These are phyloP conservation scores for Lablab purpureus DNA, from an alignment of 306 rosid genomes.

Conservation along the genomic window DNA sequence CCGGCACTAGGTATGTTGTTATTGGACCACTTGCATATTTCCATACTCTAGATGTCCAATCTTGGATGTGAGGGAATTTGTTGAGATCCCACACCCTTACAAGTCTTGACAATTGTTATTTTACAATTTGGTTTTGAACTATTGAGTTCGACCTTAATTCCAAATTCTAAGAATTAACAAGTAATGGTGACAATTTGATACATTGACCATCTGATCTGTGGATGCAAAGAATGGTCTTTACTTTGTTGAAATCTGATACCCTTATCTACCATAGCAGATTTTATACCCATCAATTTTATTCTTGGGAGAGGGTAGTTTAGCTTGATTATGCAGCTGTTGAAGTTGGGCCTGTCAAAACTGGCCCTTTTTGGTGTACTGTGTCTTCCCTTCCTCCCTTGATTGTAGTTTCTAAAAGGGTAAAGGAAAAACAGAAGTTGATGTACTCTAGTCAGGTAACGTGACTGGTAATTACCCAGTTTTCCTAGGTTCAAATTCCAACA, in stretches of 20 bases:
- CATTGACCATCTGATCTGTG: slow-evolving; percentile 6
- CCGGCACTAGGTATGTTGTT: not conserved
- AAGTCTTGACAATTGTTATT: not conserved
- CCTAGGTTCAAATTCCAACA: slow-evolving; percentile 79
- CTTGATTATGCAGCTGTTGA: slow-evolving; percentile 37
- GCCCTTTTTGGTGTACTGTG: slow-evolving; percentile 31
- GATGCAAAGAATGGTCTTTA: slow-evolving; percentile 8
- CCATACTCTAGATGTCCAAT: not conserved
- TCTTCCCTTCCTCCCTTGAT: slow-evolving; percentile 35
- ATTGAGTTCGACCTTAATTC: not conserved
- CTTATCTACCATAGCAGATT: slow-evolving; percentile 36
- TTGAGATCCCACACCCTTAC: too few species aligned
- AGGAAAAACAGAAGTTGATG: slow-evolving; percentile 41
- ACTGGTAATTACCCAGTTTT: slow-evolving; percentile 68
- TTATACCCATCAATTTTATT: slow-evolving; percentile 29
- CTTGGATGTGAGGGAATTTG: not conserved
- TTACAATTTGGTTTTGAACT: not conserved
- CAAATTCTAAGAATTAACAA: not conserved
- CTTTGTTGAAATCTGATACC: slow-evolving; percentile 14
- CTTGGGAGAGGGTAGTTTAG: slow-evolving; percentile 27
- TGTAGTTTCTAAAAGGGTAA: slow-evolving; percentile 39
- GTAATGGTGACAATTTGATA: slow-evolving; percentile 17
- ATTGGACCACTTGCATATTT: not conserved
- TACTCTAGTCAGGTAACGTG: slow-evolving; percentile 73
- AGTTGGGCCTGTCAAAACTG: slow-evolving; percentile 14